Percentiles rank a stretch among this genome's conserved stretches.
These are phyloP conservation scores for Mucor lusitanicus DNA, from an alignment of 371 early-diverging fungal genomes.

Conservation along the genomic window DNA sequence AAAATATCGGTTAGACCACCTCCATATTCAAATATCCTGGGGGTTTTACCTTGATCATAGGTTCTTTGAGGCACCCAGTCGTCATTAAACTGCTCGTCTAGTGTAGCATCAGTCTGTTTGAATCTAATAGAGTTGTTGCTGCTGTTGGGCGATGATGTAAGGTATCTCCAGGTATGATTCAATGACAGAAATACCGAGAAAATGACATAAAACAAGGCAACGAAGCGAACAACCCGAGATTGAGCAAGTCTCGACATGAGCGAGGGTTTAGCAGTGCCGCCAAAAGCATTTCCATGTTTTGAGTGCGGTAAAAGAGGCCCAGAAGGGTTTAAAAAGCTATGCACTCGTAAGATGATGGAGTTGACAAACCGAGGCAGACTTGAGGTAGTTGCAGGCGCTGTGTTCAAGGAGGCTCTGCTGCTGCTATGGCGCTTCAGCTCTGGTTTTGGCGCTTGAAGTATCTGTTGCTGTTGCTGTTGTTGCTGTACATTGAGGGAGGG, in stretches of 20 bases:
- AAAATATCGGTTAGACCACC: neutral
- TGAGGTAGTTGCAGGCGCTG: neutral
- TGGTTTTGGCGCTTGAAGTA: neutral
- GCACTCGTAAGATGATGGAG: conserved; percentile 12
- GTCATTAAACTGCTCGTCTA: conserved; percentile 17
- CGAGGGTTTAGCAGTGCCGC: conserved; percentile 33
- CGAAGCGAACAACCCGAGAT: conserved; percentile 33
- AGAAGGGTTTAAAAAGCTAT: conserved; percentile 30
- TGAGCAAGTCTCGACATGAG: conserved; percentile 14
- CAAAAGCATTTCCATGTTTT: conserved; percentile 44
- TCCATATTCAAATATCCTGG: neutral
- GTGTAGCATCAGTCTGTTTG: neutral
- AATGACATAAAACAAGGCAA: conserved; percentile 38
- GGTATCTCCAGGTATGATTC: conserved; percentile 38
- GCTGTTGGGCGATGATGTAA: neutral
- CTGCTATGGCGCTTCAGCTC: conserved; percentile 1
- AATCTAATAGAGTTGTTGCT: neutral
- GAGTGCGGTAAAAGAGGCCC: conserved; percentile 45
- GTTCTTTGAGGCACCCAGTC: conserved; percentile 48
- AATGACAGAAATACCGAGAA: conserved; percentile 48
- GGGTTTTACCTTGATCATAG: conserved; percentile 41
- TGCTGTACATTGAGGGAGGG: conserved; percentile 20
- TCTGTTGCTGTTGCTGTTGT: neutral
- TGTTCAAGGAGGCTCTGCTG: conserved; percentile 5
- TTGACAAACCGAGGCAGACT: conserved; percentile 9